phyloP scores from a whole-genome alignment of 208 protist genomes.

The Trypanosoma lewisi region DNA sequence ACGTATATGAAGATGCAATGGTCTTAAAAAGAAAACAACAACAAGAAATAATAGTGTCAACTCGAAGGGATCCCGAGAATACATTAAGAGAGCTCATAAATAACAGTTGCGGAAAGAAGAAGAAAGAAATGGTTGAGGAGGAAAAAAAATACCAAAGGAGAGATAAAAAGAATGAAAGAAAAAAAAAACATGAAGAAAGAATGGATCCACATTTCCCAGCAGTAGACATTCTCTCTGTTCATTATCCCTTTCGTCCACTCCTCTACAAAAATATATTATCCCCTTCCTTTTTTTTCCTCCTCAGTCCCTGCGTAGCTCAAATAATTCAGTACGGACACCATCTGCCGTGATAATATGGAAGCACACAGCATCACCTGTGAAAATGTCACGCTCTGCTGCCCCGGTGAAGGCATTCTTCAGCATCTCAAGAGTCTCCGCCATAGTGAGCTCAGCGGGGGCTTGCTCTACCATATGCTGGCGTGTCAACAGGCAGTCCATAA shows the following conservation, averaged over 20 bases:
- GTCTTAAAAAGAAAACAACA: too few relatives aligned
- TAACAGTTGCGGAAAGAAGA: not conserved
- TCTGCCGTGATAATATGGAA: slow-evolving; percentile 92
- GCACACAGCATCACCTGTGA: slow-evolving; percentile 95
- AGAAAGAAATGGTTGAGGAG: not conserved
- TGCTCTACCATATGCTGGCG: slow-evolving; percentile 75
- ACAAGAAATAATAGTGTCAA: too few relatives aligned
- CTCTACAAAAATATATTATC: not conserved
- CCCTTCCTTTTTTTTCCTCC: not conserved
- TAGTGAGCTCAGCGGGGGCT: slow-evolving; percentile 57
- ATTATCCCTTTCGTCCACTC: not conserved
- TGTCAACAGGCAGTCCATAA: slow-evolving; percentile 97
- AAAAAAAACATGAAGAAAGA: not conserved
- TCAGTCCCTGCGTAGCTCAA: slow-evolving; percentile 61
- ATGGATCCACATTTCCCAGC: slow-evolving; percentile 3
- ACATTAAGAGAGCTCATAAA: too few relatives aligned
- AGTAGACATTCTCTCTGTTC: not conserved
- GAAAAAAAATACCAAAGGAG: not conserved
- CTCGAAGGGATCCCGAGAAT: too few relatives aligned
- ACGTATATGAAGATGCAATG: too few relatives aligned
- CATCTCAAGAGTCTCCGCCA: slow-evolving; percentile 87
- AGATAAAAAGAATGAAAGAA: slow-evolving; percentile 1
- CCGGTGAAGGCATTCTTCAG: slow-evolving; percentile 96
- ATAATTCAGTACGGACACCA: slow-evolving; percentile 62
- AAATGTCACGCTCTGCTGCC: slow-evolving; percentile 97